Evolutionary conservation across 225 moss, liverwort and hornwort genomes (phyloP), one percentile per base, ranked within the genome.

Genomic region (Neckera pumila): DNA sequence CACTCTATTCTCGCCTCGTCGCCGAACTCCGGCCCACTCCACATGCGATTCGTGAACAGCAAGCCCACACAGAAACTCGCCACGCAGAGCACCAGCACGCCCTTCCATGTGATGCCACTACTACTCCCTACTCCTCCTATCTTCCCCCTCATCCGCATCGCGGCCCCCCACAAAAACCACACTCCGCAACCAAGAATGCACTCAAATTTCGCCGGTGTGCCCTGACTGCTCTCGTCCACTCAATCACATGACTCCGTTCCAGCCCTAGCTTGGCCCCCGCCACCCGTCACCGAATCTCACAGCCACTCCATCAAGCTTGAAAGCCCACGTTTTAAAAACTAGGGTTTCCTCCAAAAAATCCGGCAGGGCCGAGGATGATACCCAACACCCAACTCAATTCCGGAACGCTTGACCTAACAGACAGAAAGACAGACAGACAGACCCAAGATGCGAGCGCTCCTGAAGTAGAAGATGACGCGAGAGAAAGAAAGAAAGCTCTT

Each of bases 41-140:
- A 98, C 96, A 98, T 96, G 59, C 97, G 96, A 89, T 96, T 98
- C 69, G 98, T 98, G 89, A 98, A 98, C 86, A 98, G 80, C 90
- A 93, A 69, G 15, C 93, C 93, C 79, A 98, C 98, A 72, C 92
- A 92, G 85, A 98, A 98, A 85, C 98, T 98, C 60, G 96, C 96
- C 88, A 98, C 92, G 86, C 96, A 96, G 89, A 98, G 89, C 56
- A 94, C 92, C 91, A 98, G 86, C 49, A 96, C 95, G 70, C 98
- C 96, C 94, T 90, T 96, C 91, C 96, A 91, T 88, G 98, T 92
- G 76, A 96, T 80, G 86, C 93, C 90, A 34, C 90, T 81, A 80
- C 89, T 76, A 84, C 88, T 85, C 28, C 90, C 92, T 45, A 71
- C 67, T n/a, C 67, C 92, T 45, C 89, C 92, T 85, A 76, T 53